These are phyloP conservation scores for Clathrus columnatus DNA, from an alignment of 768 basidiomycete genomes.

Conservation along the genomic window DNA sequence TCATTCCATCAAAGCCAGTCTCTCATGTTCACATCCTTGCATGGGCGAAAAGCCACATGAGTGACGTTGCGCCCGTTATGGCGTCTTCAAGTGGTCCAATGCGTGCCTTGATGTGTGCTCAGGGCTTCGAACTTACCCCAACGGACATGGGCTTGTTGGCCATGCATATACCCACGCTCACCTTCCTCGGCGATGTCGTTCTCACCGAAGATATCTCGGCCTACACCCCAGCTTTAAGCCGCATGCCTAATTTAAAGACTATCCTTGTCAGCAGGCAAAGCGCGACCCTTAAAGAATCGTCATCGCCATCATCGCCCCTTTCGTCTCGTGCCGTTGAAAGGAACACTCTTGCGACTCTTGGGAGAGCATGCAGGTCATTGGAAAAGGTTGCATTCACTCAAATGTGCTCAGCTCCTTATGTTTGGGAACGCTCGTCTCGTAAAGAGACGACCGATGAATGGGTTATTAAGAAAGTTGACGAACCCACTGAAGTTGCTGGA, in stretches of 20 bases:
- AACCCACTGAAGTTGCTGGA: constrained; percentile 3
- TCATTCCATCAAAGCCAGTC: constrained; percentile 5
- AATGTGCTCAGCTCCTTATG: neutral
- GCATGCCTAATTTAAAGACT: neutral
- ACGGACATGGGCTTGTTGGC: constrained; percentile 2
- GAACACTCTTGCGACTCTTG: neutral
- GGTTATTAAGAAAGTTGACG: constrained; percentile 2
- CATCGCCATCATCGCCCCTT: neutral
- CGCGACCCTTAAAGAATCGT: neutral
- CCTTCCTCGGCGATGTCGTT: constrained; percentile 5
- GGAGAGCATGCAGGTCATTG: neutral
- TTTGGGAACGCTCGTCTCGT: neutral
- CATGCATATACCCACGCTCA: constrained; percentile 6
- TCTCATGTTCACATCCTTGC: constrained; percentile 9
- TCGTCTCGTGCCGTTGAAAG: neutral
- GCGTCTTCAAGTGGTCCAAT: neutral
- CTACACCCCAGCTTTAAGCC: constrained; percentile 3
- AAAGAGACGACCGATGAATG: constrained; percentile 1
- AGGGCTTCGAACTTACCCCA: constrained; percentile 5
- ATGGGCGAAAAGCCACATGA: neutral
- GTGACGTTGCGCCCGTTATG: neutral
- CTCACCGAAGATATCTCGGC: constrained; percentile 5
- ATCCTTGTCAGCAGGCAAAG: constrained; percentile 5
- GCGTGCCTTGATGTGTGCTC: constrained; percentile 6
- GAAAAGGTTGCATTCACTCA: neutral